Evolutionary conservation across 1,284 basidiomycete genomes (phyloP), one percentile per base, ranked within the genome.

Genomic region (Cryptococcus sp.): DNA sequence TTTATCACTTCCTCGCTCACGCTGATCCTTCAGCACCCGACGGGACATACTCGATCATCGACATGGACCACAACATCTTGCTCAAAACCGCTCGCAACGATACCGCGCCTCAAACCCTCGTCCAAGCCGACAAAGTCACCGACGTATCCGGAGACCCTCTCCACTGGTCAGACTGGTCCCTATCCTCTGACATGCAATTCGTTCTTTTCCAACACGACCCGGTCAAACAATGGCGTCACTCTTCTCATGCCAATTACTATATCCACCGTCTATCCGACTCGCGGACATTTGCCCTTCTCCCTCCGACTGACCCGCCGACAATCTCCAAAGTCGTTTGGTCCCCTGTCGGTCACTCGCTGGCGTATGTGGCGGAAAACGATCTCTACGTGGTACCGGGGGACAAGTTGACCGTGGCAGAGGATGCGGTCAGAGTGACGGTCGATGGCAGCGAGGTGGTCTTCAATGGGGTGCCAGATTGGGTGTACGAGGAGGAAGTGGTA

Each of bases 401-500:
- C 16, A 59, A 63, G 32, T 52, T 67, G 46, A 54, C 33, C 14
- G 16, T 11, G 5, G 22, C 10, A 11, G 37, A 63, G 2, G 39
- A 50, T 22, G 41, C 62, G 1, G 82, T 93, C 41, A 82, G 85
- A 14, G 76, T 98, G 6, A 98, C 94, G 0, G 74, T 77, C 1
- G 83, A 84, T 21, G 94, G 93, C 1, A 87, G 85, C 39, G 77
- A 80, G 0, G 86, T 86, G 0, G 77, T 92, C 25, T 97, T 97
- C 77, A 85, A 97, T 63, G 94, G 92, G 5, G 85, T 97, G 0
- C 88, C 91, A 0, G 91, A 95, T 70, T 97, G 94, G 89, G 91
- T 94, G 5, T 95, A 95, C 69, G 92, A 97, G 70, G 92, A 97
- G 70, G 92, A 97, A 68, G 73, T 97, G 22, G 87, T 91, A 57